Conservation (phyloP, 352 stramenopile species). For the Aphanomyces invadans region DNA sequence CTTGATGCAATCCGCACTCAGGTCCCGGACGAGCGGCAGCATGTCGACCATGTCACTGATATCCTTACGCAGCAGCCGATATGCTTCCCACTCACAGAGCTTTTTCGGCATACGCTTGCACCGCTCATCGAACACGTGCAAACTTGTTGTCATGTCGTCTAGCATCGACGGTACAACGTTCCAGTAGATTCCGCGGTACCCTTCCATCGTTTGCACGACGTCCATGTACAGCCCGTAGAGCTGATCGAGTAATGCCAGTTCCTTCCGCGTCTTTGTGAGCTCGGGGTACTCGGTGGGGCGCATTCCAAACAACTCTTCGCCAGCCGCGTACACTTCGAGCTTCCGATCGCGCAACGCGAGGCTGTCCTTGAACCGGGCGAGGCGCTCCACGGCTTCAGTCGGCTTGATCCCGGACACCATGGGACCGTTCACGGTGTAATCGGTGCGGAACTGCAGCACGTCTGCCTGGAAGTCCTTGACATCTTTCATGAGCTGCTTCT, state of each 20-base stretch:
- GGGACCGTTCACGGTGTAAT: slow-evolving; percentile 57
- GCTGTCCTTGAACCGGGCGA: slow-evolving; percentile 83
- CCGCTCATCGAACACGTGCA: slow-evolving; percentile 49
- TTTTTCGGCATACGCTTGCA: slow-evolving; percentile 82
- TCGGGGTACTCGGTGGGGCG: slow-evolving; percentile 66
- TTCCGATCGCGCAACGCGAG: slow-evolving; percentile 68
- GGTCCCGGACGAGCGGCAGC: slow-evolving; percentile 70
- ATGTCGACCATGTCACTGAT: slow-evolving; percentile 82
- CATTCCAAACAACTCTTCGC: slow-evolving; percentile 87
- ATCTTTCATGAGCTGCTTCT: slow-evolving; percentile 86
- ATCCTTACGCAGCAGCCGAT: slow-evolving; percentile 60
- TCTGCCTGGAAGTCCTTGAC: slow-evolving; percentile 79
- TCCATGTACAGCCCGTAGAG: slow-evolving; percentile 87
- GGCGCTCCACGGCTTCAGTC: slow-evolving; percentile 68
- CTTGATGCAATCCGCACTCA: slow-evolving; percentile 82
- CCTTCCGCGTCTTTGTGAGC: slow-evolving; percentile 81
- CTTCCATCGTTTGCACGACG: slow-evolving; percentile 64
- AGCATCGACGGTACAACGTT: slow-evolving; percentile 43
- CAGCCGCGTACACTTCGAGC: slow-evolving; percentile 77
- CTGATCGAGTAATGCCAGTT: slow-evolving; percentile 77
- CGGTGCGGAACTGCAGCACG: slow-evolving; percentile 49
- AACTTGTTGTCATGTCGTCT: slow-evolving; percentile 57
- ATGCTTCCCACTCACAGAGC: slow-evolving; percentile 81
- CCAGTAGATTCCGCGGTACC: slow-evolving; percentile 59
- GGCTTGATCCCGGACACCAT: slow-evolving; percentile 73